Evolutionary conservation across 1,139 yeast species (phyloP).

Genomic region (Kluyveromyces marxianus): DNA sequence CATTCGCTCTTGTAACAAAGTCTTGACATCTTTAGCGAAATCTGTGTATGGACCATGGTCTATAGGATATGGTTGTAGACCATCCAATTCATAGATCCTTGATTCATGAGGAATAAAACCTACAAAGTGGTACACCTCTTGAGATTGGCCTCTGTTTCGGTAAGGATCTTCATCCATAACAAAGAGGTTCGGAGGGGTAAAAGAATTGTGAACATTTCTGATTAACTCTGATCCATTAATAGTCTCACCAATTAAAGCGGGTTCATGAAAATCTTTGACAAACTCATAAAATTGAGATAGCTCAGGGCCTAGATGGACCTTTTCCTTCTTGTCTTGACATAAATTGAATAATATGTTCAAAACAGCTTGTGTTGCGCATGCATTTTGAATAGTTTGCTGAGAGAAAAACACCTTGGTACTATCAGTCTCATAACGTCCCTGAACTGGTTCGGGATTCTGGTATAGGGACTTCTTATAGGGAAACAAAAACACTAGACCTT

Average conservation of each 20-base stretch:
- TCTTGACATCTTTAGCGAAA: constrained; percentile 39
- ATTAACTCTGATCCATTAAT: constrained; percentile 55
- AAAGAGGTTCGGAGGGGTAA: constrained; percentile 50
- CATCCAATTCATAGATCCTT: constrained; percentile 58
- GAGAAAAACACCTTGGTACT: constrained; percentile 49
- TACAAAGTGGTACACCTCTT: constrained; percentile 57
- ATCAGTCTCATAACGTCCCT: constrained; percentile 39
- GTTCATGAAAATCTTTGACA: constrained; percentile 44
- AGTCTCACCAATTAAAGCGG: constrained; percentile 56
- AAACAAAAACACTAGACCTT: constrained; percentile 60
- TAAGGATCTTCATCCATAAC: constrained; percentile 36
- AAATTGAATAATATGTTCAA: constrained; percentile 42
- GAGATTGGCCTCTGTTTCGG: constrained; percentile 33
- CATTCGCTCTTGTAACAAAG: constrained; percentile 42
- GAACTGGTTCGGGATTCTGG: constrained; percentile 31
- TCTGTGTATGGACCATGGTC: constrained; percentile 44
- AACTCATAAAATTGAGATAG: constrained; percentile 45
- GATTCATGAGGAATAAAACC: constrained; percentile 46
- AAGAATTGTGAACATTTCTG: constrained; percentile 55
- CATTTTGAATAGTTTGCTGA: constrained; percentile 58
- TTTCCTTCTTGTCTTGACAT: constrained; percentile 30
- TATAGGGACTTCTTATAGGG: constrained; percentile 44
- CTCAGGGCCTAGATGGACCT: constrained; percentile 44
- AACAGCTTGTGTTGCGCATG: constrained; percentile 78
- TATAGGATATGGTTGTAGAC: constrained; percentile 54